These are phyloP conservation scores for Diplodia corticola DNA, from an alignment of 2,329 filamentous ascomycete species.

Conservation along the genomic window DNA sequence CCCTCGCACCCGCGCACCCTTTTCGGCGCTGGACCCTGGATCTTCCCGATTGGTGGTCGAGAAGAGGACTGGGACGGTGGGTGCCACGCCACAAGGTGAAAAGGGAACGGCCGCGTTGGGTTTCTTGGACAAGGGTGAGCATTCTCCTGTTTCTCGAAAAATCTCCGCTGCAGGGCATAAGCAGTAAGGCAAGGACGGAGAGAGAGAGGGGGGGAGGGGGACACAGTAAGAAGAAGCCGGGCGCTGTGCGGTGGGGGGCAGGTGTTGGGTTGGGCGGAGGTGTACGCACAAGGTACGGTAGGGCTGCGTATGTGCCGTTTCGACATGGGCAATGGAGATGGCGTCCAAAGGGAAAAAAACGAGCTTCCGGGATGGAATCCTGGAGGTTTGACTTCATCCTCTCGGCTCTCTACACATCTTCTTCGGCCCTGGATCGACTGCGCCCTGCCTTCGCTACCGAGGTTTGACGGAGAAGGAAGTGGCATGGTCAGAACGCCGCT, in stretches of 20 bases:
- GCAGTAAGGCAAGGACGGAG: conserved; percentile 12
- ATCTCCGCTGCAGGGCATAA: conserved; percentile 17
- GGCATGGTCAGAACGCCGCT: background rate
- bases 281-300: background rate
- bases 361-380: background rate
- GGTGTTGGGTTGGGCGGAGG: background rate
- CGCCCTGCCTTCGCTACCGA: background rate
- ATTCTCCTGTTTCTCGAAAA: background rate
- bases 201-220: too few species aligned
- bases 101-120: background rate
- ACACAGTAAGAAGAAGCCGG: background rate
- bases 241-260: background rate
- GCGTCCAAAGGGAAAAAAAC: background rate
- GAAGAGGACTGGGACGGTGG: background rate
- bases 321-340: background rate
- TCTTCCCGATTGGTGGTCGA: background rate
- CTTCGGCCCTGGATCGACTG: background rate
- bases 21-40: background rate
- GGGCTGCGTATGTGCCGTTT: background rate
- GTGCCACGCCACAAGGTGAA: background rate
- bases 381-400: background rate
- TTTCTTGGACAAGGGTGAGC: background rate
- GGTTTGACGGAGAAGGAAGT: background rate
- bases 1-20: background rate
- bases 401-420: background rate